Percentiles rank a stretch among this genome's conserved stretches.
Conservation (phyloP, 805 yeast genomes). For the Lachancea dasiensis region DNA sequence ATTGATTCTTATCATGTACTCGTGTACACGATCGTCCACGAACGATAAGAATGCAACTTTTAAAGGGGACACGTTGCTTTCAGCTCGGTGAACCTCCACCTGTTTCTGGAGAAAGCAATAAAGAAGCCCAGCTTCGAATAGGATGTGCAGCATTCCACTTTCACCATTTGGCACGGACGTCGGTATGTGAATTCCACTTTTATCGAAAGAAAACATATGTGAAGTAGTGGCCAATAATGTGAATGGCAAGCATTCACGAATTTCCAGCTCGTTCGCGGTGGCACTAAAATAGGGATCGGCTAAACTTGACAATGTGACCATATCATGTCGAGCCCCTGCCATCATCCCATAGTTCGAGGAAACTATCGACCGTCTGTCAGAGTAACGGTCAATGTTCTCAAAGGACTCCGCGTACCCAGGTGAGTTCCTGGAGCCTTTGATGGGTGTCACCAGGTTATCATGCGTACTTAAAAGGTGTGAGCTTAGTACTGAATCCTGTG, state of each 20-base stretch:
- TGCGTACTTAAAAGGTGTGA: conserved; percentile 11
- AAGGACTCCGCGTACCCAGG: conserved; percentile 35
- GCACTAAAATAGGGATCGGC: conserved; percentile 31
- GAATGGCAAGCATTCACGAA: conserved; percentile 45
- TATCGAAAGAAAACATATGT: conserved; percentile 43
- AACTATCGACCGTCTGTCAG: conserved; percentile 35
- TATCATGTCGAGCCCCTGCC: conserved; percentile 9
- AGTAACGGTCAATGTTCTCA: conserved; percentile 35
- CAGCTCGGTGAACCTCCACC: conserved; percentile 28
- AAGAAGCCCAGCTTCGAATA: conserved; percentile 69
- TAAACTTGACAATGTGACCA: conserved; percentile 18
- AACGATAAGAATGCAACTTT: conserved; percentile 55
- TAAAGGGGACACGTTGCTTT: conserved; percentile 42
- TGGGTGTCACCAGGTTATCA: conserved; percentile 16
- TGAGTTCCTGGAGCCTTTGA: conserved; percentile 16
- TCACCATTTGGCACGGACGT: conserved; percentile 47
- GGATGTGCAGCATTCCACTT: conserved; percentile 46
- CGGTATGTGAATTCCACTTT: conserved; percentile 41
- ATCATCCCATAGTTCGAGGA: conserved; percentile 19
- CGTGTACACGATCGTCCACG: conserved; percentile 37
- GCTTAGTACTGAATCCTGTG: conserved; percentile 6
- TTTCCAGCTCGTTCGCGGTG: conserved; percentile 36
- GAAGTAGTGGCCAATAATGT: conserved; percentile 61
- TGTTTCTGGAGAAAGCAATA: conserved; percentile 41
- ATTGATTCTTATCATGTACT: conserved; percentile 41